phyloP scores from a whole-genome alignment of 2,329 filamentous ascomycete genomes.

The Verticillium dahliae region DNA sequence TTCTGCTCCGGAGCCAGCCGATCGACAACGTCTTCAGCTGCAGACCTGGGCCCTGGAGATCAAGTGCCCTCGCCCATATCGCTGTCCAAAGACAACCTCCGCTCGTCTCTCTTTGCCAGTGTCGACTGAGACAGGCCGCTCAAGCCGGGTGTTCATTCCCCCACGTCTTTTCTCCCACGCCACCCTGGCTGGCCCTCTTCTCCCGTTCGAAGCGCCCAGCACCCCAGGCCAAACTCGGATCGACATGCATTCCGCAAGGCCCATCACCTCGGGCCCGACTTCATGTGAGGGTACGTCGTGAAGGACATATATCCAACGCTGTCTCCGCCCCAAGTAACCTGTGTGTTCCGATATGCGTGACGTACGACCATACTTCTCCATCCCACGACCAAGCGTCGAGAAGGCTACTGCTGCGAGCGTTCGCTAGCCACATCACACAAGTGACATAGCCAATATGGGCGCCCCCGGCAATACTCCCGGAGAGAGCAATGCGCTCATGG shows the following conservation, averaged over 20 bases:
- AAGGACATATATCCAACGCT: not conserved
- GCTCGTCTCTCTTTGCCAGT: not conserved
- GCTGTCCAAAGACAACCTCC: not conserved
- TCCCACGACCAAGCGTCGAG: not conserved
- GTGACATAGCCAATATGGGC: constrained; percentile 12
- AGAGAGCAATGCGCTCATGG: constrained; percentile 29
- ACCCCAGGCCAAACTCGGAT: not conserved
- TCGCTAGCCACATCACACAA: not conserved
- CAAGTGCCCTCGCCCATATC: not conserved
- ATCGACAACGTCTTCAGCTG: not conserved
- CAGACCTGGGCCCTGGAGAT: not conserved
- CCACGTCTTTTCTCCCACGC: not conserved
- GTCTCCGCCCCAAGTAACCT: not conserved
- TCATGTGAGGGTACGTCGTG: not conserved
- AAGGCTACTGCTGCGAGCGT: not conserved
- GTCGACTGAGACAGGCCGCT: not conserved
- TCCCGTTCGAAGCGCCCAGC: not conserved
- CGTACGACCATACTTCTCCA: not conserved
- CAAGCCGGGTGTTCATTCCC: not conserved
- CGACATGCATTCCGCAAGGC: not conserved
- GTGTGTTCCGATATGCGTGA: not conserved
- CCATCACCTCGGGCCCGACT: not conserved
- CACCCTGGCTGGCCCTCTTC: not conserved
- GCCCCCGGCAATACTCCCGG: constrained; percentile 19
- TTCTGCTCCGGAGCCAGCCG: not conserved